Conservation (phyloP, 495 filamentous ascomycete genomes). For the Podospora conica region DNA sequence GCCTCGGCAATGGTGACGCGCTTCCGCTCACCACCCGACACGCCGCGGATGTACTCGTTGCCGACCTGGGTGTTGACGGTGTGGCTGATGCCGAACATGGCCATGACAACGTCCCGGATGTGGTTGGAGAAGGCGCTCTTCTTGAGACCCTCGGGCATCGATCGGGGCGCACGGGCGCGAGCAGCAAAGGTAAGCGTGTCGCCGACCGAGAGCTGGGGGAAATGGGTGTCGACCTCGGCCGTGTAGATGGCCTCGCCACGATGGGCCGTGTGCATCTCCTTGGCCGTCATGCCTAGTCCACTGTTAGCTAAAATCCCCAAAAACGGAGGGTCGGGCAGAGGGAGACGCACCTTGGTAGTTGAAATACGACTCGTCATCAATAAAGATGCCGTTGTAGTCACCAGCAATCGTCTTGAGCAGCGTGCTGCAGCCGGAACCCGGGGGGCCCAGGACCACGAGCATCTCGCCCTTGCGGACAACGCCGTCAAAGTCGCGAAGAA, state of each 20-base stretch:
- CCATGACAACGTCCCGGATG: constrained; percentile 71
- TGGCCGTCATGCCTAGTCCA: constrained; percentile 42
- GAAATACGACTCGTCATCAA: constrained; percentile 58
- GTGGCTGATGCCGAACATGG: constrained; percentile 69
- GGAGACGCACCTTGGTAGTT: constrained; percentile 63
- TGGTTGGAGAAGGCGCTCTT: constrained; percentile 55
- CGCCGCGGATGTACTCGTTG: constrained; percentile 72
- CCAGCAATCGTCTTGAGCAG: constrained; percentile 75
- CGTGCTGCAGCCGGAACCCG: constrained; percentile 73
- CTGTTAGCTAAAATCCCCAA: constrained; percentile 10
- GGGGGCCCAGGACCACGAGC: constrained; percentile 71
- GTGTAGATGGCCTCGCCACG: constrained; percentile 78
- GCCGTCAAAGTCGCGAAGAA: constrained; percentile 72
- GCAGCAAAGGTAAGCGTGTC: constrained; percentile 78
- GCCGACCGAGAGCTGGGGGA: constrained; percentile 73
- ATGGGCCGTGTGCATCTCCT: constrained; percentile 61
- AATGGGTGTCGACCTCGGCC: constrained; percentile 74
- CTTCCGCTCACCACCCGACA: constrained; percentile 78
- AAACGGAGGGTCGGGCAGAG: not conserved
- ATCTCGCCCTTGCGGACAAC: constrained; percentile 73
- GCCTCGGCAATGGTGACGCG: constrained; percentile 76
- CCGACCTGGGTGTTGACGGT: constrained; percentile 73
- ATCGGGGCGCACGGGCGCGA: constrained; percentile 56
- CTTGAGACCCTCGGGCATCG: constrained; percentile 54
- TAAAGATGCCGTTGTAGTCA: constrained; percentile 65